A percentile compares a stretch with the other conserved stretches of the same genome.
Conservation (phyloP, 768 basidiomycete genomes). For the Cubamyces sp. region DNA sequence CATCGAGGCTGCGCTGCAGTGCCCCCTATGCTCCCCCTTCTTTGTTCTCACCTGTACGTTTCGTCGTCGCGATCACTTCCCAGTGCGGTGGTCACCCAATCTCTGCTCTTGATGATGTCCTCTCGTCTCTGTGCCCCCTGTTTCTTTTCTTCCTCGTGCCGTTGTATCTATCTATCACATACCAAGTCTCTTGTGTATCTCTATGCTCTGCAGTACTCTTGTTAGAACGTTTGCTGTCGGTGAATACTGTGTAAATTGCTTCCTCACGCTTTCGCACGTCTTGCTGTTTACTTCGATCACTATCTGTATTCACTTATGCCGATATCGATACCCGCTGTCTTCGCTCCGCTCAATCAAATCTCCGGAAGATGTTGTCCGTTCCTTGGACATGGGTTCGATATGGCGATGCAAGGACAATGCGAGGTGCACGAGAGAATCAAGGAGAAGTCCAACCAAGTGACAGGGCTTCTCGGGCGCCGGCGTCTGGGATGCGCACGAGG, state of each 20-base stretch:
- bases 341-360: slow-evolving; percentile 12
- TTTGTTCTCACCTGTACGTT: not conserved
- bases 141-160: too few species aligned
- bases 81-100: not conserved
- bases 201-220: not conserved
- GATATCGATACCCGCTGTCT: too few species aligned
- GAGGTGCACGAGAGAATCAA: not conserved
- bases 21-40: not conserved
- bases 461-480: slow-evolving; percentile 1
- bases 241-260: not conserved
- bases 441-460: not conserved
- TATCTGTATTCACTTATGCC: too few species aligned
- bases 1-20: too few species aligned
- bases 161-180: too few species aligned
- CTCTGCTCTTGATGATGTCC: not conserved
- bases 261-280: not conserved
- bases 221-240: not conserved
- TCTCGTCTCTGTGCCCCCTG: too few species aligned
- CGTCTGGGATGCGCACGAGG: not conserved
- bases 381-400: not conserved
- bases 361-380: not conserved
- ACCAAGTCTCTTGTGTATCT: too few species aligned
- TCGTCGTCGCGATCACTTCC: not conserved
- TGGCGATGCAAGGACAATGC: not conserved
- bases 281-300: not conserved